Percentiles rank a stretch among this genome's conserved stretches.
These are phyloP conservation scores for Globisporangium takayamanum DNA, from an alignment of 352 stramenopile species.

Conservation along the genomic window DNA sequence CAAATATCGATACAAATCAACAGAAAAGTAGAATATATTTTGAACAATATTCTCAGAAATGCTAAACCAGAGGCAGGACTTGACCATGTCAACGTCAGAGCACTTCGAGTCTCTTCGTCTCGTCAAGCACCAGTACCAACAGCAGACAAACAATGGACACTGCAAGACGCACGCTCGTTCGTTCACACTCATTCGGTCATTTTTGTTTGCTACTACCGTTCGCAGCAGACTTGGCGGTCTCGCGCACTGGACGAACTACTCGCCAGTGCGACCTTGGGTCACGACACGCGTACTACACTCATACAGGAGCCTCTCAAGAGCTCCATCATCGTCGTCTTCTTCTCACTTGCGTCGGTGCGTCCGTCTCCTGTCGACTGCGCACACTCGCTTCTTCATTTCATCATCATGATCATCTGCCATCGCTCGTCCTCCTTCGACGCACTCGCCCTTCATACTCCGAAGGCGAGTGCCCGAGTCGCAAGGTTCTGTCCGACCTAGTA, in stretches of 20 bases:
- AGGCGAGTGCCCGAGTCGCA: not conserved
- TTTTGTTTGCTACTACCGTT: not conserved
- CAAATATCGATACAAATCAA: too few relatives aligned
- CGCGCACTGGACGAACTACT: not conserved
- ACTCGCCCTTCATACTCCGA: not conserved
- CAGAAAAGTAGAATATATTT: too few relatives aligned
- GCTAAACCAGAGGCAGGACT: too few relatives aligned
- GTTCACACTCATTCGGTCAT: not conserved
- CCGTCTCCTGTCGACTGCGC: not conserved
- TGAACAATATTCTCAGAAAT: too few relatives aligned
- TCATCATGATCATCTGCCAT: not conserved
- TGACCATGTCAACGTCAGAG: too few relatives aligned
- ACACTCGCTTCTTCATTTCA: not conserved
- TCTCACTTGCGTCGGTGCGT: not conserved
- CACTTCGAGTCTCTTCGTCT: too few relatives aligned
- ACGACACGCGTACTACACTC: not conserved
- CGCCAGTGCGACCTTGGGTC: not conserved
- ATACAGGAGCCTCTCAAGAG: not conserved
- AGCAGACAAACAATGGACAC: not conserved
- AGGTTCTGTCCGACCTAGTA: slow-evolving; percentile 27
- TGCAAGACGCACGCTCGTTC: too few relatives aligned
- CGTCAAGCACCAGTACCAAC: too few relatives aligned
- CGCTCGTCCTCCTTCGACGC: not conserved
- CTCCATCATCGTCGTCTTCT: not conserved
- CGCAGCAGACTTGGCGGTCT: not conserved